These are phyloP conservation scores for Globisporangium abappressorium DNA, from an alignment of 352 stramenopile species.

Conservation along the genomic window DNA sequence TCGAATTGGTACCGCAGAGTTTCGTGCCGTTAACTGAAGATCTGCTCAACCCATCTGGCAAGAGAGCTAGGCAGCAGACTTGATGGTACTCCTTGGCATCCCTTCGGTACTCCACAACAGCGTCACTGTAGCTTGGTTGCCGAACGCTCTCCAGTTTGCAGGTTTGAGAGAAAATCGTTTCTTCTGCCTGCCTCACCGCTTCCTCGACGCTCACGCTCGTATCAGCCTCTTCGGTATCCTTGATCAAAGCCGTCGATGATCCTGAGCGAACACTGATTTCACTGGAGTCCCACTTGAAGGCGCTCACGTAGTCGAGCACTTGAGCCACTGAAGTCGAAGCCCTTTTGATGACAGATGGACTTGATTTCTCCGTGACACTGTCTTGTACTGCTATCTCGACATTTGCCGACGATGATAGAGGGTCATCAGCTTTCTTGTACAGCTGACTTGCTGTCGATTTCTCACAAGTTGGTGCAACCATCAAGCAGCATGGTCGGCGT, in stretches of 20 bases:
- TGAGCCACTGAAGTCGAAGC: not conserved
- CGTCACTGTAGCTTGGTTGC: not conserved
- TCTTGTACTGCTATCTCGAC: not conserved
- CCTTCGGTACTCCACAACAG: not conserved
- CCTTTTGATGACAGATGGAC: no score
- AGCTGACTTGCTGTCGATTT: not conserved
- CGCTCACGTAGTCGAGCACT: conserved; percentile 8
- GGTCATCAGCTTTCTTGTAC: not conserved
- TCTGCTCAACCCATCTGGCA: not conserved
- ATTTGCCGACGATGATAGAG: not conserved
- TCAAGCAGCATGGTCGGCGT: not conserved
- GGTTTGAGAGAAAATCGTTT: not conserved
- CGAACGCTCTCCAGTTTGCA: not conserved
- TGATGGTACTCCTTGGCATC: no score
- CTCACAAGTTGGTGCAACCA: not conserved
- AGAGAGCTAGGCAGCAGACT: not conserved
- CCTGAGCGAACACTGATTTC: conserved; percentile 2
- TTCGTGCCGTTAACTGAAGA: not conserved
- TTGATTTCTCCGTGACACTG: not conserved
- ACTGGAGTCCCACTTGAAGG: conserved; percentile 6
- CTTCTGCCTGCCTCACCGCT: conserved; percentile 3
- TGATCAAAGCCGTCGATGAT: not conserved
- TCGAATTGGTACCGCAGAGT: not conserved
- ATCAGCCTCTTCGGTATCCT: not conserved
- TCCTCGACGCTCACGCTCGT: not conserved